A percentile compares a stretch with the other conserved stretches of the same genome.
These are phyloP conservation scores for Gyrodon lividus DNA, from an alignment of 768 basidiomycete genomes.

Conservation along the genomic window DNA sequence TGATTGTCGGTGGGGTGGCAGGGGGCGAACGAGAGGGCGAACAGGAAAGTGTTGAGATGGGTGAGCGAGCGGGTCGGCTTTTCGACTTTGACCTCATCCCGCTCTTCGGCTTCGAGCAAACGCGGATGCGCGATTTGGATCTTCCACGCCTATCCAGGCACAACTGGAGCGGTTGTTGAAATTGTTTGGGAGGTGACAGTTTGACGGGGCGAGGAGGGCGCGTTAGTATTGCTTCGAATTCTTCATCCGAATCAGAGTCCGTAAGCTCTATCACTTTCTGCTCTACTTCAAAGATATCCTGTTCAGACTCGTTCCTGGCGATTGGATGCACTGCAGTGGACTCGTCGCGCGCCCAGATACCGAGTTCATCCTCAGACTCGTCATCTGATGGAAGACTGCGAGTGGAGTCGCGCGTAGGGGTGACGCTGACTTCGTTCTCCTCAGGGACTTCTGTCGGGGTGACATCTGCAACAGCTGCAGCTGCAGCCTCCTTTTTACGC, in stretches of 20 bases:
- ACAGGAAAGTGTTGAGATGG: neutral
- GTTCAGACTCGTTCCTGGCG: slow-evolving; percentile 15
- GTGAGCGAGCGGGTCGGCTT: slow-evolving; percentile 1
- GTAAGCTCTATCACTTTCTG: slow-evolving; percentile 24
- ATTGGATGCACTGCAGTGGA: slow-evolving; percentile 38
- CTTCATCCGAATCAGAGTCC: slow-evolving; percentile 29
- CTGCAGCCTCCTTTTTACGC: slow-evolving; percentile 9
- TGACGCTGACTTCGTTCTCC: slow-evolving; percentile 11
- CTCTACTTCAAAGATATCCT: slow-evolving; percentile 13
- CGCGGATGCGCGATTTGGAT: slow-evolving; percentile 9
- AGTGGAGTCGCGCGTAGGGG: slow-evolving; percentile 16
- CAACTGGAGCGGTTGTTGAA: slow-evolving; percentile 12
- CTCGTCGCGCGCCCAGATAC: slow-evolving; percentile 41
- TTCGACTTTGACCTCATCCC: slow-evolving; percentile 3
- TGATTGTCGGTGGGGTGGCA: neutral
- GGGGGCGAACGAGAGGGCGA: neutral
- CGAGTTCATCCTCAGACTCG: slow-evolving; percentile 52
- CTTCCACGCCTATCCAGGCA: slow-evolving; percentile 15
- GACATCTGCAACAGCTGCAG: slow-evolving; percentile 5
- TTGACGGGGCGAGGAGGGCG: slow-evolving; percentile 18
- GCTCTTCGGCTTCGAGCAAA: neutral
- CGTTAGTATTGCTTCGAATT: slow-evolving; percentile 28
- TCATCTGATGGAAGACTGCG: slow-evolving; percentile 17
- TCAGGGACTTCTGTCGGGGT: neutral
- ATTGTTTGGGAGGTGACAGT: slow-evolving; percentile 5